phyloP scores from a whole-genome alignment of 371 early-diverging fungal species.

The Dinochytrium kinnereticum region DNA sequence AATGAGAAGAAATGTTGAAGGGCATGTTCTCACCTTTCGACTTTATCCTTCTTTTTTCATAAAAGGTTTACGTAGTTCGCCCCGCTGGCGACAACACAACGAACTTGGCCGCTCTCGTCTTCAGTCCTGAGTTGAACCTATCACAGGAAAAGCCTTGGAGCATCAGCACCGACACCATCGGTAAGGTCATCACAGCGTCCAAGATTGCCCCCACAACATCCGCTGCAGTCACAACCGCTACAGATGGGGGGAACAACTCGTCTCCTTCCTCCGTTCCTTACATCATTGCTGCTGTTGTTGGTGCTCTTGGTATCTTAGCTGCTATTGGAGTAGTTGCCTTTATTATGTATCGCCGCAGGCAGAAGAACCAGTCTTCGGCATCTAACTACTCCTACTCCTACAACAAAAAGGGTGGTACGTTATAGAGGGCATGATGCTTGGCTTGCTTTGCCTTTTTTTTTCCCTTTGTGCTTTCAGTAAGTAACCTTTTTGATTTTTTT shows the following conservation, averaged over 20 bases:
- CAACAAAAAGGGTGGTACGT: constrained; percentile 19
- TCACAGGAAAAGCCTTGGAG: neutral
- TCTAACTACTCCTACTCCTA: neutral
- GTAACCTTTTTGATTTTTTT: neutral
- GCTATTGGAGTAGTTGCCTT: constrained; percentile 7
- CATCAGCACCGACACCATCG: constrained; percentile 10
- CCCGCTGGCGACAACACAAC: constrained; percentile 2
- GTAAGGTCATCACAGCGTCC: neutral
- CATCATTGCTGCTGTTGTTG: constrained; percentile 11
- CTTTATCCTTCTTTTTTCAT: too few relatives aligned
- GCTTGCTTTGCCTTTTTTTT: too few relatives aligned
- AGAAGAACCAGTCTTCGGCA: neutral
- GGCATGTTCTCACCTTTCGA: too few relatives aligned
- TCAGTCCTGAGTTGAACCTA: neutral
- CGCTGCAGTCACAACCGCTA: neutral
- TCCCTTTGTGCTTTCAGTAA: neutral
- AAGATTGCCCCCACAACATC: neutral
- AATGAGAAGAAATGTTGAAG: too few relatives aligned
- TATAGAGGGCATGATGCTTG: too few relatives aligned
- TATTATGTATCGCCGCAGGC: constrained; percentile 1
- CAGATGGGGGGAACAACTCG: neutral
- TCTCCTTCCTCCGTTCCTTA: constrained; percentile 5
- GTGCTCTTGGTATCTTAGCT: constrained; percentile 8
- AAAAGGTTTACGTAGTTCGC: constrained; percentile 3
- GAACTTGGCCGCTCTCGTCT: neutral